Conservation (phyloP, 2,329 filamentous ascomycete species). For the Ophiostoma tasmaniense region DNA sequence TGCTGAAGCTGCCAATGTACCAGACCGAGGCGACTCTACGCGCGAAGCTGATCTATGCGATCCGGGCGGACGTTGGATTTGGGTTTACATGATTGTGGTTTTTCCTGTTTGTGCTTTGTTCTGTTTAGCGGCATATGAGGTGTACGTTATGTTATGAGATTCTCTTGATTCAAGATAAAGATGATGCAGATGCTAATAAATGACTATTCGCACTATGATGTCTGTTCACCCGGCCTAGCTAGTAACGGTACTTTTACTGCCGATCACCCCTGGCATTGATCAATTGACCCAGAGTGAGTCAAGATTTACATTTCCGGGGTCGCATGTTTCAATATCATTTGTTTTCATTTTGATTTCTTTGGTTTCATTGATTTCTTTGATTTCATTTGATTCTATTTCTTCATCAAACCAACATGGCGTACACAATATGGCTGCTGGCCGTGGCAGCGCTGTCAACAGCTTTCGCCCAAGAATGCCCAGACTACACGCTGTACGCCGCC, state of each 20-base stretch:
- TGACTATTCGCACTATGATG: not conserved
- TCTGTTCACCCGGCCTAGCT: not conserved
- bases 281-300: not conserved
- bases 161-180: no score
- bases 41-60: slow-evolving; percentile 79
- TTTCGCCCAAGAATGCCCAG: not conserved
- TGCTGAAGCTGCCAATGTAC: slow-evolving; percentile 87
- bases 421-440: not conserved
- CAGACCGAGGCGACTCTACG: slow-evolving; percentile 54
- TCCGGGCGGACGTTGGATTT: slow-evolving; percentile 86
- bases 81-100: slow-evolving; percentile 54
- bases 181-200: no score
- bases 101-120: not conserved
- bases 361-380: not conserved
- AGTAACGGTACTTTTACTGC: not conserved
- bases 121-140: not conserved
- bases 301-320: not conserved
- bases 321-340: not conserved
- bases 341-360: not conserved
- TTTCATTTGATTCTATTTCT: not conserved
- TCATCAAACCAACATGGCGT: not conserved
- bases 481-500: slow-evolving; percentile 27
- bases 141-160: not conserved
- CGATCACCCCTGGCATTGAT: not conserved
- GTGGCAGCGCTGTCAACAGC: not conserved